These are phyloP conservation scores for Rhodosporidiobolus odoratus DNA, from an alignment of 768 basidiomycete genomes.

Conservation along the genomic window DNA sequence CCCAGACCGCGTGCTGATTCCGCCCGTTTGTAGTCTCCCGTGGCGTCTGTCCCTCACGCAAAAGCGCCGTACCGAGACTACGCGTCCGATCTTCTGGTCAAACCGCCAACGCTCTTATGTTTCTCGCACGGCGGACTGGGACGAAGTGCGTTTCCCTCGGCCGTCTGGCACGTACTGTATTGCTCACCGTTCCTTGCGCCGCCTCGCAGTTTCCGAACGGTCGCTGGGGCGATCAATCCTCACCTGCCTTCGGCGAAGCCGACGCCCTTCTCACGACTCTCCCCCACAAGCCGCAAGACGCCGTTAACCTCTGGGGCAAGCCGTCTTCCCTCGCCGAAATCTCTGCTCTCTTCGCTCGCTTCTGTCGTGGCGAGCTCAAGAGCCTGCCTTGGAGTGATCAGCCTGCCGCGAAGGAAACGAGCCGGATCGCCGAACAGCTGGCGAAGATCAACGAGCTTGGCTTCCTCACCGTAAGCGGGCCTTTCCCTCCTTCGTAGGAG, in stretches of 20 bases:
- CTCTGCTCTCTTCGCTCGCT: conserved; percentile 67
- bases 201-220: conserved; percentile 84
- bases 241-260: conserved; percentile 94
- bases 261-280: conserved; percentile 32
- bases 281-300: conserved; percentile 55
- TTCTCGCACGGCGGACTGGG: conserved; percentile 96
- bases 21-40: conserved; percentile 54
- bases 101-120: conserved; percentile 92
- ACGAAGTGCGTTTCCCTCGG: conserved; percentile 46
- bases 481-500: too few species aligned
- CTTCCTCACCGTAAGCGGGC: conserved; percentile 64
- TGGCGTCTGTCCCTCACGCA: conserved; percentile 98
- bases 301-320: conserved; percentile 68
- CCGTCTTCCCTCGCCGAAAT: conserved; percentile 65
- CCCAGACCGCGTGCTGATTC: neutral
- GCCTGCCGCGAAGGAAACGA: conserved; percentile 69
- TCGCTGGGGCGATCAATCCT: conserved; percentile 64
- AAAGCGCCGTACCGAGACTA: conserved; percentile 79
- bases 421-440: conserved; percentile 59
- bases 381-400: conserved; percentile 83
- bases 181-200: neutral
- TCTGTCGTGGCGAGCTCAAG: conserved; percentile 63
- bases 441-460: conserved; percentile 87
- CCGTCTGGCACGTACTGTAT: too few species aligned
- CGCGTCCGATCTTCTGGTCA: conserved; percentile 98